Base-by-base conservation (phyloP, 441 rosid genomes). In the Mallotus japonicus region DNA sequence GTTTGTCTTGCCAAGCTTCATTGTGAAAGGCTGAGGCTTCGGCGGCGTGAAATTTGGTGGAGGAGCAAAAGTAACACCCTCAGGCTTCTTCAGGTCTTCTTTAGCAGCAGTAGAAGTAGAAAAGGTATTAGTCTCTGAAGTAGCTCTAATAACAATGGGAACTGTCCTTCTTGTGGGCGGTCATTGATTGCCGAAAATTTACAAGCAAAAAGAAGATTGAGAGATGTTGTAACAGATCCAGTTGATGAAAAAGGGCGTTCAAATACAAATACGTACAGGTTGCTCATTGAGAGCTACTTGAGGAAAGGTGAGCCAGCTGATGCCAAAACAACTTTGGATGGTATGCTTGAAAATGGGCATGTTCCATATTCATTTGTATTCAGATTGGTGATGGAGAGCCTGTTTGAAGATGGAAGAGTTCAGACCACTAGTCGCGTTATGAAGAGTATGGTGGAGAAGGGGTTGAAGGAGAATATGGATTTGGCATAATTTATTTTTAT, bases 231-330 rank as follows among this genome's bases (percentile, higher is more conserved):
- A 24, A 24, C 28, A 24, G 28, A 24, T 24, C 28, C 28, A 24
- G 28, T 24, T 24, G 0, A 24, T 24, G 28, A 95, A 80, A 89
- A 90, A 84, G 90, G 90, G 87, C 57, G 87, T 92, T 63, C 81
- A 83, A 91, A 86, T 65, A 83, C 85, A 49, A 88, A 87, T 51
- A 85, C 97, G 19, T 92, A 89, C 73, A 83, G 65, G 67, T 71
- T 86, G 72, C 97, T 94, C 50, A 87, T 92, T 19, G 87, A 89
- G 85, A 89, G 97, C 86, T 94, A 85, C 87, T 75, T 90, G 85
- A 85, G 97, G 85, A 94, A 89, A 86, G 96, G 97, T 14, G 96
- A 92, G 78, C 97, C 97, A 24, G 94, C 97, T 20, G 97, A 94
- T 70, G 97, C 99, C 6, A 94, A 92, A 85, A 85, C 86, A 22